Conservation (phyloP, 257 asterid species). For the Nicotiana paniculata region DNA sequence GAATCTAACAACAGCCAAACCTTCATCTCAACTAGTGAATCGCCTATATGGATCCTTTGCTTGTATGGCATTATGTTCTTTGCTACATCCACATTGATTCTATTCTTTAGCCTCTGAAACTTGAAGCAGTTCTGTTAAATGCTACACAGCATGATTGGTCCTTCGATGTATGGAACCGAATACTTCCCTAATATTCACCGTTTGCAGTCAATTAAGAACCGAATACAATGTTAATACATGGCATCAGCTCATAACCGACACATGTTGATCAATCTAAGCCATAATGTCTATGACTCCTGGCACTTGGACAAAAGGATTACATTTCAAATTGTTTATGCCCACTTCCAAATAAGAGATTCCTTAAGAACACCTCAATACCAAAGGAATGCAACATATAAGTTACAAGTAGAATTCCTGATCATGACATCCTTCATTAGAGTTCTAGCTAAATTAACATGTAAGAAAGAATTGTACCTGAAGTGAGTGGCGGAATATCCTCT, state of each 20-base stretch:
- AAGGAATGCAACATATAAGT: not conserved
- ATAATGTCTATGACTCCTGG: not conserved
- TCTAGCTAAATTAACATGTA: not conserved
- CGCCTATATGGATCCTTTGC: not conserved
- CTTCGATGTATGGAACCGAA: not conserved
- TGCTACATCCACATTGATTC: not conserved
- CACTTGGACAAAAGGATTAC: not conserved
- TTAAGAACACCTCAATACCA: not conserved
- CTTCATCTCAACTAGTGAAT: not conserved
- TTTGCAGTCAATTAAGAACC: not conserved
- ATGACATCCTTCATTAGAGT: not conserved
- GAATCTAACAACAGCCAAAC: not conserved
- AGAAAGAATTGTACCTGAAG: slow-evolving; percentile 56
- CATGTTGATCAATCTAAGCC: not conserved
- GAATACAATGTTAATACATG: not conserved
- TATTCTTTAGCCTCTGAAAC: not conserved
- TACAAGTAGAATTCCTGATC: not conserved
- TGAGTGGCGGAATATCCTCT: slow-evolving; percentile 88
- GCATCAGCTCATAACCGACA: not conserved
- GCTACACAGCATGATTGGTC: not conserved
- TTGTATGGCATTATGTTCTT: not conserved
- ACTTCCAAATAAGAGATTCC: not conserved
- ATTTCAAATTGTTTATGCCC: not conserved
- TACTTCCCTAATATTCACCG: not conserved
- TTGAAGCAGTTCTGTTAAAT: not conserved